Conservation (phyloP, 2,329 filamentous ascomycete genomes). For the Tolypocladium guangdongense region DNA sequence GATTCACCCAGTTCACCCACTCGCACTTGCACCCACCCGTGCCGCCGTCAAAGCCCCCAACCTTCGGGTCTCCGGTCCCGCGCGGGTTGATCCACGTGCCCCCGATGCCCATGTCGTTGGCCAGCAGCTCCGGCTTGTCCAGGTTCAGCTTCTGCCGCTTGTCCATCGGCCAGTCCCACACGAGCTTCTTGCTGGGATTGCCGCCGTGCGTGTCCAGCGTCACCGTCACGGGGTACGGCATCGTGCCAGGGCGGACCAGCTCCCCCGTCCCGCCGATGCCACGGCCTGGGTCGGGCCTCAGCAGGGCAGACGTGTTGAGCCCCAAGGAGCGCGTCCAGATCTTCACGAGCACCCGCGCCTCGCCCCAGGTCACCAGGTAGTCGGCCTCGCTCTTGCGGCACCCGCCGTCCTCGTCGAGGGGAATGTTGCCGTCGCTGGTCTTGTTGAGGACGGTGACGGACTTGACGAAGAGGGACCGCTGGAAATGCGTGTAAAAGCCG, state of each 20-base stretch:
- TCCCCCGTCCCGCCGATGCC: constrained; percentile 16
- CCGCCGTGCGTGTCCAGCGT: constrained; percentile 54
- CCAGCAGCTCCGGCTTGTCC: constrained; percentile 31
- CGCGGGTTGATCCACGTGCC: constrained; percentile 44
- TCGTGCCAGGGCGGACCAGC: constrained; percentile 40
- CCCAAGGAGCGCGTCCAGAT: constrained; percentile 48
- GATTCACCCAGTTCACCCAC: constrained; percentile 42
- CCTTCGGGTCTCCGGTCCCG: constrained; percentile 28
- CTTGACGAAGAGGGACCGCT: constrained; percentile 74
- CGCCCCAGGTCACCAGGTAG: constrained; percentile 45
- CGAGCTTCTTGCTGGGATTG: constrained; percentile 36
- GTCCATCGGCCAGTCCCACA: constrained; percentile 42
- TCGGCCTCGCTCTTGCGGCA: constrained; percentile 40
- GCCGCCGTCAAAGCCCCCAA: constrained; percentile 54
- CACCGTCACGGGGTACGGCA: constrained; percentile 54
- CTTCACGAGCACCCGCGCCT: constrained; percentile 52
- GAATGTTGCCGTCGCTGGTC: constrained; percentile 28
- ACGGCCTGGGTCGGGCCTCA: constrained; percentile 16
- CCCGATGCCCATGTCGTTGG: constrained; percentile 37
- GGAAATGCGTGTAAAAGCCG: constrained; percentile 87
- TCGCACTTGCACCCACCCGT: constrained; percentile 50
- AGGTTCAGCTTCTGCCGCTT: constrained; percentile 32
- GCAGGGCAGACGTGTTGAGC: constrained; percentile 30
- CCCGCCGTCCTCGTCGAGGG: constrained; percentile 45
- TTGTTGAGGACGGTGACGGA: constrained; percentile 38